Percentiles rank a stretch among this genome's conserved stretches.
Evolutionary conservation across 176 grass and related monocot species (phyloP).

Genomic region (Musa acuminata): DNA sequence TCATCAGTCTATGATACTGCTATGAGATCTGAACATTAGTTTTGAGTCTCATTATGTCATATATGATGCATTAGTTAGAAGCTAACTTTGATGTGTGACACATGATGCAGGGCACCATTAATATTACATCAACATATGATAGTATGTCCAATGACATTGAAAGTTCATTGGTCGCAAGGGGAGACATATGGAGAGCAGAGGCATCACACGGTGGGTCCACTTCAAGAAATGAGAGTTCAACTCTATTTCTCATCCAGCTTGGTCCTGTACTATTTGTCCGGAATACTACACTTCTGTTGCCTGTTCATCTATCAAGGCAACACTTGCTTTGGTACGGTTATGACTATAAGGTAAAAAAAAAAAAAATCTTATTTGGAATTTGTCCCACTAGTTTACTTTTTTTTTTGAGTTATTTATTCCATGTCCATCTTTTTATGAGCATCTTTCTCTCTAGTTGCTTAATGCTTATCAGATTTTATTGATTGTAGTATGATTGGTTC

Average conservation of each 20-base stretch:
- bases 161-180: conserved; percentile 55
- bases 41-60: background rate
- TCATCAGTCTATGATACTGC: background rate
- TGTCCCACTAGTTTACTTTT: no score
- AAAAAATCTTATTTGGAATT: no score
- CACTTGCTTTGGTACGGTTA: conserved; percentile 73
- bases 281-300: conserved; percentile 49
- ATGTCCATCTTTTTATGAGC: no score
- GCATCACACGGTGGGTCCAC: conserved; percentile 33
- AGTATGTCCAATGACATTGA: conserved; percentile 48
- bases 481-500: no score
- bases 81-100: background rate
- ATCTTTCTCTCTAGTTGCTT: no score
- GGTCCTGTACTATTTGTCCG: conserved; percentile 57
- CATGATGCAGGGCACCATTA: conserved; percentile 40
- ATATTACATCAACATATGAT: conserved; percentile 42
- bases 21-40: background rate
- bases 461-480: no score
- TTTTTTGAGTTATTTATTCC: no score
- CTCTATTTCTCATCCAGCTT: conserved; percentile 53
- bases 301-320: conserved; percentile 56
- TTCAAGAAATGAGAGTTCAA: background rate
- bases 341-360: conserved; percentile 24
- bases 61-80: background rate
- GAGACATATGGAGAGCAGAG: conserved; percentile 52